These are phyloP conservation scores for Lachnellula occidentalis DNA, from an alignment of 2,329 filamentous ascomycete species.

Conservation along the genomic window DNA sequence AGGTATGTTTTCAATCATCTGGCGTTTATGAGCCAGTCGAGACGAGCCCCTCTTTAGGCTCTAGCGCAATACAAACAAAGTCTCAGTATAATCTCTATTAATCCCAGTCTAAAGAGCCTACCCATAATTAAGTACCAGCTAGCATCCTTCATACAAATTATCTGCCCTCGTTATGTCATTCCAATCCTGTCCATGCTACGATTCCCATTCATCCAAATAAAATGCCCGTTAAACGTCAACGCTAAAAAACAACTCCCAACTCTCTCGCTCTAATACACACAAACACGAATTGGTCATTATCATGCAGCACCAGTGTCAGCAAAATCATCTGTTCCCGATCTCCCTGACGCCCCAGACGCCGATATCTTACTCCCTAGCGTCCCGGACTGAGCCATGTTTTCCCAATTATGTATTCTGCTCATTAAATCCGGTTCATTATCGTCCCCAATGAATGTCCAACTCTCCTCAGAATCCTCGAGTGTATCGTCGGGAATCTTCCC, in stretches of 20 bases:
- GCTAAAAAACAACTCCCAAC: neutral
- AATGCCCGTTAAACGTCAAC: neutral
- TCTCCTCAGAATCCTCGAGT: slow-evolving; percentile 64
- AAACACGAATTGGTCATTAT: neutral
- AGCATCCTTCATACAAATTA: neutral
- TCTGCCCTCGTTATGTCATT: neutral
- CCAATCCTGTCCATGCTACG: neutral
- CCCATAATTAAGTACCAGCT: neutral
- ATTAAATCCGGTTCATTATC: slow-evolving; percentile 30
- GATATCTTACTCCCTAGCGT: slow-evolving; percentile 12
- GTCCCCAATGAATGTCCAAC: slow-evolving; percentile 81
- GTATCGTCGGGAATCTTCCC: slow-evolving; percentile 49
- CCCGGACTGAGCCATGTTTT: slow-evolving; percentile 25
- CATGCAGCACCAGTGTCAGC: slow-evolving; percentile 1
- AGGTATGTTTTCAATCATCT: too few relatives aligned
- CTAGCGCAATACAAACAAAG: neutral
- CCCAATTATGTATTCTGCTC: slow-evolving; percentile 30
- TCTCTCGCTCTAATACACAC: neutral
- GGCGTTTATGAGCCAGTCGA: too few relatives aligned
- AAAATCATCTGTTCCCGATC: slow-evolving; percentile 5
- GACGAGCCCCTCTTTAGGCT: too few relatives aligned
- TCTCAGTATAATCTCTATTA: slow-evolving; percentile 2
- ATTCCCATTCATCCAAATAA: neutral
- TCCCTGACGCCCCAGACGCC: slow-evolving; percentile 13
- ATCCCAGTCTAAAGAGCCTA: slow-evolving; percentile 1